Evolutionary conservation across 495 filamentous ascomycete genomes (phyloP).

Genomic region (Patellaria atrata): DNA sequence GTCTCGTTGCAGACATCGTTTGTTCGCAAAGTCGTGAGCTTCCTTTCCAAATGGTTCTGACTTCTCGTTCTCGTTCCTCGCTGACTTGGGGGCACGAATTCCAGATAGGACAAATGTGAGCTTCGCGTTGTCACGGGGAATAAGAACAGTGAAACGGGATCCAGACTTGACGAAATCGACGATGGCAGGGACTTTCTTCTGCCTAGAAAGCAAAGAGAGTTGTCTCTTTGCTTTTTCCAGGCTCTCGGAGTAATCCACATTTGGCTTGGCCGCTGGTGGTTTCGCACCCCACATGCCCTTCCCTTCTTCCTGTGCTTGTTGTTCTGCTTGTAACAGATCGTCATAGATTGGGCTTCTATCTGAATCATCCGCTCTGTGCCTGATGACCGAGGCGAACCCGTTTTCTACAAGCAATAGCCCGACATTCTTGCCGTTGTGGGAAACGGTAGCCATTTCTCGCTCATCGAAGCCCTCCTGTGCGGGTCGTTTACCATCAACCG

Average conservation of each 20-base stretch:
- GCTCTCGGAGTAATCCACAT: conserved; percentile 79
- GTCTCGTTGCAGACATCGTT: conserved; percentile 81
- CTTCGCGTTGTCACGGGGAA: conserved; percentile 87
- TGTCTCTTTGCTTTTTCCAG: conserved; percentile 92
- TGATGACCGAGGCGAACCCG: conserved; percentile 83
- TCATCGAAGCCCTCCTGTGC: conserved; percentile 86
- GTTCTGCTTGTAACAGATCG: conserved; percentile 76
- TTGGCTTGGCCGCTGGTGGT: conserved; percentile 60
- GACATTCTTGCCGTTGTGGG: conserved; percentile 72
- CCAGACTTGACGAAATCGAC: conserved; percentile 97
- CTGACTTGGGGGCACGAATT: conserved; percentile 81
- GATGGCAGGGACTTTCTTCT: conserved; percentile 82
- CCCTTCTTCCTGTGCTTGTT: conserved; percentile 64
- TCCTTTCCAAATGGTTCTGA: conserved; percentile 92
- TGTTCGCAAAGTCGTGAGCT: conserved; percentile 78
- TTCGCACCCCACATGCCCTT: conserved; percentile 94
- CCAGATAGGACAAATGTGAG: conserved; percentile 90
- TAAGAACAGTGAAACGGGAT: conserved; percentile 81
- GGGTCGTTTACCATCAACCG: conserved; percentile 78
- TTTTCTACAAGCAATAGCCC: conserved; percentile 74
- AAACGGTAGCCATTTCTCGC: conserved; percentile 82
- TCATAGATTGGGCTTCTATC: conserved; percentile 92
- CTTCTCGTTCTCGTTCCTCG: conserved; percentile 63
- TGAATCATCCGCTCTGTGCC: conserved; percentile 81
- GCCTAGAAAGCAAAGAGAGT: conserved; percentile 68